phyloP scores from a whole-genome alignment of 257 asterid genomes.

The Przewalskia tangutica region DNA sequence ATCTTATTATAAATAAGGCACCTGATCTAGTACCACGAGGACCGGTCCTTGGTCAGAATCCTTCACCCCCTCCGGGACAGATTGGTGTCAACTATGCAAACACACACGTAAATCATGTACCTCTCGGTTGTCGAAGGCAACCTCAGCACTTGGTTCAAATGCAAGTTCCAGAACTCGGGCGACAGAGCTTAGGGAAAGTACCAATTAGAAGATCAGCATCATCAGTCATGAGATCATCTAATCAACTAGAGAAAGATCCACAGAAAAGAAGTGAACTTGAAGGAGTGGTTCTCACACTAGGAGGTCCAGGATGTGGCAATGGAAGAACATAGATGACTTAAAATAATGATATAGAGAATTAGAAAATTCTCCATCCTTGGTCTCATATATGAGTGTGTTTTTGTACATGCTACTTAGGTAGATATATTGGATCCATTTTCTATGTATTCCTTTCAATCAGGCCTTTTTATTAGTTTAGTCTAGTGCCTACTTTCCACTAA shows the following conservation, averaged over 20 bases:
- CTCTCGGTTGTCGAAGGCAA: slow-evolving; percentile 23
- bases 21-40: slow-evolving; percentile 40
- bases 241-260: slow-evolving; percentile 18
- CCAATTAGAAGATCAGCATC: slow-evolving; percentile 29
- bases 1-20: slow-evolving; percentile 32
- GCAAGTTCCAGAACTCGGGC: slow-evolving; percentile 13
- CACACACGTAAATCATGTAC: slow-evolving; percentile 11
- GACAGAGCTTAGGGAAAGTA: slow-evolving; percentile 18
- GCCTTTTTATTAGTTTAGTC: background rate
- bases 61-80: slow-evolving; percentile 13
- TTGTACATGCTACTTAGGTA: slow-evolving; percentile 3
- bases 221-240: slow-evolving; percentile 9
- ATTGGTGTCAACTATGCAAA: background rate
- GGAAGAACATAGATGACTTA: background rate
- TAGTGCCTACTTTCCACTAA: background rate
- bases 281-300: slow-evolving; percentile 71
- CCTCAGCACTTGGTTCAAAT: slow-evolving; percentile 22
- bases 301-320: slow-evolving; percentile 60
- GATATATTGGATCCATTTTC: background rate
- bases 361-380: background rate
- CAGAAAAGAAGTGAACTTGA: slow-evolving; percentile 48
- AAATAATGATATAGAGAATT: background rate
- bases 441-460: background rate
- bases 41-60: slow-evolving; percentile 24
- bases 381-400: background rate